Conservation (phyloP, 768 basidiomycete species). For the Mycena galopus region DNA sequence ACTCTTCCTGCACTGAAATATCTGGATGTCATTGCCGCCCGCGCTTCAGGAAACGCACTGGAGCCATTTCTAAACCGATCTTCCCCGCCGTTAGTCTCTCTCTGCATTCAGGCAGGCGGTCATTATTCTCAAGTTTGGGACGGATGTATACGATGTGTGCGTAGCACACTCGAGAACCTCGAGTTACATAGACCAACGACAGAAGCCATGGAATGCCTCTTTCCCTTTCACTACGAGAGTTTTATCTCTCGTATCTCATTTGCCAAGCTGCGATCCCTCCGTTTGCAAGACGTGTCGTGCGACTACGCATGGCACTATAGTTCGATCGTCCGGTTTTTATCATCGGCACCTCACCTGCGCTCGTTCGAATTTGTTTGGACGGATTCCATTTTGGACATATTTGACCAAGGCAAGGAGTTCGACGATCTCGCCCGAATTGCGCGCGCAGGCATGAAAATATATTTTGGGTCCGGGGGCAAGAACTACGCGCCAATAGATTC, state of each 20-base stretch:
- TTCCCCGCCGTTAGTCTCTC: background rate
- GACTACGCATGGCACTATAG: background rate
- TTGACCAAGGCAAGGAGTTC: too few species aligned
- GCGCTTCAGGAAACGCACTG: background rate
- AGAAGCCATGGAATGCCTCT: background rate
- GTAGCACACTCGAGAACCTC: background rate
- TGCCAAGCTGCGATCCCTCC: background rate
- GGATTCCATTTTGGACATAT: too few species aligned
- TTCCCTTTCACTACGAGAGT: background rate
- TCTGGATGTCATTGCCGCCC: background rate
- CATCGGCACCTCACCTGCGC: background rate
- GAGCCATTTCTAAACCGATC: background rate
- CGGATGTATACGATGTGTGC: background rate
- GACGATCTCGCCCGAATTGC: too few species aligned
- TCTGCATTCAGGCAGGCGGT: background rate
- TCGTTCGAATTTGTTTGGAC: background rate
- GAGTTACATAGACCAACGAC: background rate
- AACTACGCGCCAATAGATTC: too few species aligned
- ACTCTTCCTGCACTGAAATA: background rate
- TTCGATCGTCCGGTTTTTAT: background rate
- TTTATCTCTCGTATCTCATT: background rate
- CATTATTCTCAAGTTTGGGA: background rate
- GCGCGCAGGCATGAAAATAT: too few species aligned
- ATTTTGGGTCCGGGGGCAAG: too few species aligned
- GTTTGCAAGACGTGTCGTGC: background rate